Evolutionary conservation across 371 early-diverging fungal genomes (phyloP).

Genomic region (Homolaphlyctis polyrhiza): DNA sequence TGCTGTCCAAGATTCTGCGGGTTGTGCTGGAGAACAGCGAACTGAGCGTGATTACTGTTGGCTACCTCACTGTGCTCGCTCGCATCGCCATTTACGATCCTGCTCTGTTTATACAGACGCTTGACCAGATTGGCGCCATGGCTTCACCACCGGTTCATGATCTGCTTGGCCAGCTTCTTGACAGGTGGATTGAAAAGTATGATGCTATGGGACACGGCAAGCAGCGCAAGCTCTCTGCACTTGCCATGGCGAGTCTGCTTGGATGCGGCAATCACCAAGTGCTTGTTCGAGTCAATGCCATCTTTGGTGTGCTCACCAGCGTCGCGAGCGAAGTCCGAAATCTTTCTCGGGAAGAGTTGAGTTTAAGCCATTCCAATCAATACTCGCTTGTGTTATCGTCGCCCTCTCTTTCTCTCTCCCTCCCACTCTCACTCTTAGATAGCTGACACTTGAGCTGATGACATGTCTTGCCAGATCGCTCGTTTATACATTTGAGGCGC

Average conservation of each 20-base stretch:
- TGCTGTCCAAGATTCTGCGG: conserved; percentile 47
- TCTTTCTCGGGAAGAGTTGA: conserved; percentile 5
- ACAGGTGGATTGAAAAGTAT: conserved; percentile 33
- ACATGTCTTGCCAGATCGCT: conserved; percentile 40
- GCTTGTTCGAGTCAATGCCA: neutral
- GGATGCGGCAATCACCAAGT: conserved; percentile 40
- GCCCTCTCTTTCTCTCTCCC: neutral
- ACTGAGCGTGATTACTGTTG: conserved; percentile 46
- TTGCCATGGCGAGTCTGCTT: conserved; percentile 62
- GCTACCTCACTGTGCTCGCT: conserved; percentile 59
- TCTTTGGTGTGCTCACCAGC: conserved; percentile 3
- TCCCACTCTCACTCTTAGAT: neutral
- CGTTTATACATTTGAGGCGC: conserved; percentile 59
- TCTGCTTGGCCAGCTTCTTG: neutral
- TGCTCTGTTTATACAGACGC: conserved; percentile 32
- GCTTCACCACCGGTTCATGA: neutral
- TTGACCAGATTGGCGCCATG: neutral
- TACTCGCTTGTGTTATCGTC: neutral
- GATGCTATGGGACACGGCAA: conserved; percentile 70
- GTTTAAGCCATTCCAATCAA: neutral
- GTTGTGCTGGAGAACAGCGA: conserved; percentile 56
- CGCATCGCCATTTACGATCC: conserved; percentile 60
- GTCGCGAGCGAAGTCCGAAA: conserved; percentile 1
- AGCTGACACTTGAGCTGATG: neutral
- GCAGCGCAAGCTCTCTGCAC: conserved; percentile 64